Percentiles rank a stretch among this genome's conserved stretches.
These are phyloP conservation scores for Climacium dendroides DNA, from an alignment of 225 moss, liverwort and hornwort genomes.

Conservation along the genomic window DNA sequence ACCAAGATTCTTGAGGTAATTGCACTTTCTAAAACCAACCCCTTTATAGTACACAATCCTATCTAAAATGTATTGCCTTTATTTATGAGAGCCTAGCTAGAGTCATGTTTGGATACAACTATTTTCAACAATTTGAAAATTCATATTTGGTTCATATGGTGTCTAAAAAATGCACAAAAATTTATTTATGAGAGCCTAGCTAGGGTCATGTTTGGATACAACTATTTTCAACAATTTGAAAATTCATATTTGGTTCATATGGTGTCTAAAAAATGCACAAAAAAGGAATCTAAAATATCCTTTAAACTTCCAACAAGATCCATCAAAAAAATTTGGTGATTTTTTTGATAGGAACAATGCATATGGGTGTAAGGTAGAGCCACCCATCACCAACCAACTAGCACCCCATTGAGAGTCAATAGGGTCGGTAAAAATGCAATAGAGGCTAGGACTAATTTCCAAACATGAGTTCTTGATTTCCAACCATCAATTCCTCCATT, in stretches of 20 bases:
- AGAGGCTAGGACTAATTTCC: no score
- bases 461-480: no score
- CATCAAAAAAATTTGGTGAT: no score
- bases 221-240: neutral
- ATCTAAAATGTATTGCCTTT: neutral
- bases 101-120: accelerated
- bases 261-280: neutral
- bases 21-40: neutral
- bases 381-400: no score
- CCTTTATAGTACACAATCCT: accelerated
- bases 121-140: neutral
- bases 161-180: neutral
- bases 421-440: no score
- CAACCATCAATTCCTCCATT: no score
- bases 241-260: neutral
- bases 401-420: no score
- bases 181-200: neutral
- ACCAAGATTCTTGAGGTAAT: neutral
- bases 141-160: neutral
- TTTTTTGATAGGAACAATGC: neutral
- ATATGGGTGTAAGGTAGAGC: no score
- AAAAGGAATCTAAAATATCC: neutral
- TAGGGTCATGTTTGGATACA: accelerated
- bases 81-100: neutral
- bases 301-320: neutral